A percentile compares a stretch with the other conserved stretches of the same genome.
These are phyloP conservation scores for Pseudogymnoascus sp. DNA, from an alignment of 2,329 filamentous ascomycete genomes.

Conservation along the genomic window DNA sequence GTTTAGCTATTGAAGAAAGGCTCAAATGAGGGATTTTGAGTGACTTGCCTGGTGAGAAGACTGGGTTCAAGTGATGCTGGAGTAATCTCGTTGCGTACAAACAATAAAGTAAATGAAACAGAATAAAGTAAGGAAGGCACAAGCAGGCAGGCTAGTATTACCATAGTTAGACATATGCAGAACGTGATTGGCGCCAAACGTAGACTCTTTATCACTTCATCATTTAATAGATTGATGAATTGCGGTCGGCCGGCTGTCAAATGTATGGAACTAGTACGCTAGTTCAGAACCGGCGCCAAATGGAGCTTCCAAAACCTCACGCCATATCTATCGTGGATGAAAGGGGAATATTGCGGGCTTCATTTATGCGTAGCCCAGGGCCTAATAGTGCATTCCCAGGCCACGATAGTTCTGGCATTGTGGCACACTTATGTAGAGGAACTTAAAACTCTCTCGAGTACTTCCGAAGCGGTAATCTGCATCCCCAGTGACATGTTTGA, in stretches of 20 bases:
- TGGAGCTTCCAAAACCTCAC: too few relatives aligned
- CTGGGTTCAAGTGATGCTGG: not conserved
- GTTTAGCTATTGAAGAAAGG: not conserved
- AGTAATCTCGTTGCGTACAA: not conserved
- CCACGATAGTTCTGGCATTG: too few relatives aligned
- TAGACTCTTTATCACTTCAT: not conserved
- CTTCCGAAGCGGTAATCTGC: too few relatives aligned
- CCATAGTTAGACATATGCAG: not conserved
- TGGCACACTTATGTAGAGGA: too few relatives aligned
- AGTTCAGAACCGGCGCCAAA: not conserved
- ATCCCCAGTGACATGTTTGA: not conserved
- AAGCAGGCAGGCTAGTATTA: not conserved
- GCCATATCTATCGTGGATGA: too few relatives aligned
- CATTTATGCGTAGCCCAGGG: too few relatives aligned
- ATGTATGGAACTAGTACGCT: not conserved
- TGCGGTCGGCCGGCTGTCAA: not conserved
- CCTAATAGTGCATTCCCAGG: too few relatives aligned
- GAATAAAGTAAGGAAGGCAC: not conserved
- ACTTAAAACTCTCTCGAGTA: too few relatives aligned
- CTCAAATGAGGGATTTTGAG: not conserved
- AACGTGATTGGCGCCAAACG: not conserved
- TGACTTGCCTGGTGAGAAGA: not conserved
- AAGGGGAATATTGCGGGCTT: too few relatives aligned
- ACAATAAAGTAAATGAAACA: not conserved
- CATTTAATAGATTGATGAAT: not conserved